Conservation (phyloP, 2,329 filamentous ascomycete species). For the Diaporthe humulicola region DNA sequence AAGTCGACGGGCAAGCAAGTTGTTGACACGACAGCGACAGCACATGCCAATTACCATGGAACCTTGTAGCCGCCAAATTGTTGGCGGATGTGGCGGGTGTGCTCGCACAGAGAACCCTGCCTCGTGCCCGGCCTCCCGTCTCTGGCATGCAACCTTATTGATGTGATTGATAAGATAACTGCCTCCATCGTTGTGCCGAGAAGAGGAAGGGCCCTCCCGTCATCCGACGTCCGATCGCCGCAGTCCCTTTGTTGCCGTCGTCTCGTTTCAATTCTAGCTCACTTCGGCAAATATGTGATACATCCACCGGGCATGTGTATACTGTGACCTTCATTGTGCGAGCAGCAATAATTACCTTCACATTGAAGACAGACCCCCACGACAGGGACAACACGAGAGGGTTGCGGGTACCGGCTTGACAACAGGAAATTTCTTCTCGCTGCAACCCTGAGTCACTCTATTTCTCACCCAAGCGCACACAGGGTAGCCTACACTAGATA, state of each 20-base stretch:
- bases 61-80: not conserved
- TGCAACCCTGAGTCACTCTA: slow-evolving; percentile 5
- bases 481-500: not conserved
- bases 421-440: slow-evolving; percentile 1
- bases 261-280: not conserved
- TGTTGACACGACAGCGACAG: slow-evolving; percentile 24
- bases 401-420: not conserved
- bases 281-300: not conserved
- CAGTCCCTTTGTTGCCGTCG: slow-evolving; percentile 18
- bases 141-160: slow-evolving; percentile 2
- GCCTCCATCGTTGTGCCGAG: slow-evolving; percentile 5
- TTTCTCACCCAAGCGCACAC: not conserved
- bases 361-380: not conserved
- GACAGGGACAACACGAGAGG: not conserved
- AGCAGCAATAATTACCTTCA: not conserved
- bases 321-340: not conserved
- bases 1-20: not conserved
- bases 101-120: slow-evolving; percentile 8
- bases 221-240: slow-evolving; percentile 11
- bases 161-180: slow-evolving; percentile 31
- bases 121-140: not conserved
- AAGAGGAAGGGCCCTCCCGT: slow-evolving; percentile 9
- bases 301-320: not conserved
- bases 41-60: not conserved
- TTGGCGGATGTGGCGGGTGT: slow-evolving; percentile 22